Evolutionary conservation across 2,329 filamentous ascomycete genomes (phyloP).

Genomic region (Alternaria burnsii): DNA sequence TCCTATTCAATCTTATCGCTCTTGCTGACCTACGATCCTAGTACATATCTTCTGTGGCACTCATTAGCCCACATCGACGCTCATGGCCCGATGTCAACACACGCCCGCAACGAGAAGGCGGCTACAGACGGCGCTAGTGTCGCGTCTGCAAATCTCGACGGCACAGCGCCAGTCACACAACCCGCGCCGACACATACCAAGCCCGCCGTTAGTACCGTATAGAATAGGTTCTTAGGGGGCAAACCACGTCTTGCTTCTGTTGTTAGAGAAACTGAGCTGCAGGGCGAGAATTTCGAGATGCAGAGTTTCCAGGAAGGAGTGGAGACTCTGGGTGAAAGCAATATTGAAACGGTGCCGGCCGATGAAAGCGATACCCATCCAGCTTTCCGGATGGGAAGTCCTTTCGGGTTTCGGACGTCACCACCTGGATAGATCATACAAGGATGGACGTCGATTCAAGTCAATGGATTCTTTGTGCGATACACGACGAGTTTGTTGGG

Average conservation of each 20-base stretch:
- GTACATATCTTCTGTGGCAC: slow-evolving; percentile 51
- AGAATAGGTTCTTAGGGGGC: not conserved
- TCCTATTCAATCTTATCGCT: not conserved
- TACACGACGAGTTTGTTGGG: not conserved
- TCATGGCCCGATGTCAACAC: slow-evolving; percentile 51
- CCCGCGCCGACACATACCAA: not conserved
- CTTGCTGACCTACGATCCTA: slow-evolving; percentile 18
- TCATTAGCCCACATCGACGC: slow-evolving; percentile 51
- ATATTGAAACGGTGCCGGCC: not conserved
- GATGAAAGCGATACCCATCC: not conserved
- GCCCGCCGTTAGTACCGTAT: not conserved
- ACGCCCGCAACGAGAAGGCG: slow-evolving; percentile 35
- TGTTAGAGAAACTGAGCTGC: not conserved
- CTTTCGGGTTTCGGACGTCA: not conserved
- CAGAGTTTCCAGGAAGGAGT: not conserved
- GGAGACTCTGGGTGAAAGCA: not conserved
- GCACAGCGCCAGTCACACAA: not conserved
- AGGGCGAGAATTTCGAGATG: not conserved
- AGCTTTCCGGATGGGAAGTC: not conserved
- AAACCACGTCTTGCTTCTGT: not conserved
- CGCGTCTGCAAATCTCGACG: not conserved
- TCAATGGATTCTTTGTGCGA: not conserved
- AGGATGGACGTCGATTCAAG: not conserved
- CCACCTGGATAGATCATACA: not conserved
- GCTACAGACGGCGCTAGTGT: not conserved